phyloP scores from a whole-genome alignment of 225 moss, liverwort and hornwort species.

The Ulota crispa region DNA sequence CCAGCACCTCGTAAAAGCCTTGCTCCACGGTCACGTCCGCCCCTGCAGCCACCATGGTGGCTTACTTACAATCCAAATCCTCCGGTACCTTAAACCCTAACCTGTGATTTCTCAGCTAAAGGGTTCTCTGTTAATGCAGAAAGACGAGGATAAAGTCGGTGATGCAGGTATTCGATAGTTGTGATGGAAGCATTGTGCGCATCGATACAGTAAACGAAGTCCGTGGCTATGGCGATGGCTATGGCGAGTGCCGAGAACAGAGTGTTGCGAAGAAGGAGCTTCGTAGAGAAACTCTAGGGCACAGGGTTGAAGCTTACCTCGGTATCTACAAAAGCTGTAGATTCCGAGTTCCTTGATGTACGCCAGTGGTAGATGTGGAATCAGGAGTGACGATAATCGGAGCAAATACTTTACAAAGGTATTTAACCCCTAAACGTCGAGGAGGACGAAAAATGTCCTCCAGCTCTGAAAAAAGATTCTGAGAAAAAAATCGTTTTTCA shows the following conservation, averaged over 20 bases:
- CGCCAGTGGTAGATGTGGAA: not conserved
- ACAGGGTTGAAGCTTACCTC: not conserved
- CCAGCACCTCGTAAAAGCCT: conserved; percentile 74
- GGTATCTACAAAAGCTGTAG: not conserved
- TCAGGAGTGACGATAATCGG: too few relatives aligned
- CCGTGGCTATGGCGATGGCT: conserved; percentile 27
- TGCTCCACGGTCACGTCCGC: conserved; percentile 76
- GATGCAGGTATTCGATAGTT: not conserved
- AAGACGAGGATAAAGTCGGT: not conserved
- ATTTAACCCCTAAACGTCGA: too few relatives aligned
- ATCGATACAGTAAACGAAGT: not conserved
- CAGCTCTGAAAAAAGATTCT: too few relatives aligned
- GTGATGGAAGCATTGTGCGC: conserved; percentile 15
- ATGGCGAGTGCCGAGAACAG: conserved; percentile 23
- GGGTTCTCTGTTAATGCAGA: conserved; percentile 2
- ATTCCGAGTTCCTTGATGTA: not conserved
- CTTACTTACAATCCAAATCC: conserved; percentile 2
- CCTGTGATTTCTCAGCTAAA: not conserved
- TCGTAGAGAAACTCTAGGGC: not conserved
- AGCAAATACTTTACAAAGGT: too few relatives aligned
- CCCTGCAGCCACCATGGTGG: conserved; percentile 68
- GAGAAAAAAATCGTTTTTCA: too few relatives aligned
- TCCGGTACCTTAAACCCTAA: conserved; percentile 6
- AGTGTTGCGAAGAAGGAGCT: not conserved
- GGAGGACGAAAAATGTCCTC: too few relatives aligned